These are phyloP conservation scores for Peronospora farinosa DNA, from an alignment of 352 stramenopile genomes.

Conservation along the genomic window DNA sequence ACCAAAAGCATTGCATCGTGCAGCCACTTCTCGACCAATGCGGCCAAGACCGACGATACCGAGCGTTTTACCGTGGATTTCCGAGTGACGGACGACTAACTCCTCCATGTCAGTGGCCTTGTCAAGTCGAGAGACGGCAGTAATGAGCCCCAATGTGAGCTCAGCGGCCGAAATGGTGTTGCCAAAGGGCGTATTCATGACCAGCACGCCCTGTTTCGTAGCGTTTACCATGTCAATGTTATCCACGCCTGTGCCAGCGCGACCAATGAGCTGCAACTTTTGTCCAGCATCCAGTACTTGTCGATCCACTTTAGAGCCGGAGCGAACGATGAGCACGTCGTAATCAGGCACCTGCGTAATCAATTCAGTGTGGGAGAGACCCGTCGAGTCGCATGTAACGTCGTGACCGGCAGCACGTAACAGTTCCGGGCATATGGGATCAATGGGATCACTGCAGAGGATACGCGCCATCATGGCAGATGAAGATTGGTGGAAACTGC, in stretches of 20 bases:
- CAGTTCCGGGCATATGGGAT: conserved; percentile 71
- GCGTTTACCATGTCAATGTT: conserved; percentile 91
- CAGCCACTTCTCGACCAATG: conserved; percentile 91
- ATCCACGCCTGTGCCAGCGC: conserved; percentile 88
- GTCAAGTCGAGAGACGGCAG: conserved; percentile 52
- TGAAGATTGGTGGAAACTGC: conserved; percentile 37
- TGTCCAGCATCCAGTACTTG: conserved; percentile 55
- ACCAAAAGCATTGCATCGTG: conserved; percentile 87
- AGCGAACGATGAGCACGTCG: conserved; percentile 87
- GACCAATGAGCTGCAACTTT: conserved; percentile 79
- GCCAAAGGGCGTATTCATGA: conserved; percentile 94
- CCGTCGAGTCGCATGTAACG: conserved; percentile 49
- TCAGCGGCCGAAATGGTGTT: conserved; percentile 95
- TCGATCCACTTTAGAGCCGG: conserved; percentile 70
- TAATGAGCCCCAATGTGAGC: conserved; percentile 89
- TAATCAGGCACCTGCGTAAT: conserved; percentile 71
- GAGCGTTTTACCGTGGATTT: conserved; percentile 44
- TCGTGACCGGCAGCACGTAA: conserved; percentile 77
- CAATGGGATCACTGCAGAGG: conserved; percentile 85
- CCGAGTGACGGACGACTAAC: conserved; percentile 39
- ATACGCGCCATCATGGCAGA: conserved; percentile 80
- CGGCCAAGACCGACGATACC: conserved; percentile 92
- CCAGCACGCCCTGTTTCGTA: conserved; percentile 89
- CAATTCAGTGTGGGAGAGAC: conserved; percentile 57
- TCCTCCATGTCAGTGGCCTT: conserved; percentile 4